Conservation (phyloP, 169 alveolate species). For the Amoebophrya sp. region DNA sequence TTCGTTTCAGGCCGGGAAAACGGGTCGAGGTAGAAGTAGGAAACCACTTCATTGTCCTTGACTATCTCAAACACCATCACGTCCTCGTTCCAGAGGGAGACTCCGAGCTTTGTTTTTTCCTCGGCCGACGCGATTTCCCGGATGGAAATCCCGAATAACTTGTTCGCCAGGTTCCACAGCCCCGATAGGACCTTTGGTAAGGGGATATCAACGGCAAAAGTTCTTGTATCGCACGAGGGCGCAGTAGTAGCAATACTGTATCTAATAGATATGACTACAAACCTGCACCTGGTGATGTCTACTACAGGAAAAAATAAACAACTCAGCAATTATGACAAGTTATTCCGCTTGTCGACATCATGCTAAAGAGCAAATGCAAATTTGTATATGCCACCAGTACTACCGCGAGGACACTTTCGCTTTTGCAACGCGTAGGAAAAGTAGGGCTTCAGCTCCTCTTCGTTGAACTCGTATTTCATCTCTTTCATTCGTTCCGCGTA, state of each 20-base stretch:
- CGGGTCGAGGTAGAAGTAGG: constrained; percentile 28
- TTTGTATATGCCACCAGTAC: too few relatives aligned
- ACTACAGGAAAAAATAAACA: too few relatives aligned
- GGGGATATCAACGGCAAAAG: neutral
- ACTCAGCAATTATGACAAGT: too few relatives aligned
- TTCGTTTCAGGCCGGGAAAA: constrained; percentile 2
- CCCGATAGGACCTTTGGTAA: neutral
- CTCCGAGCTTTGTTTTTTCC: neutral
- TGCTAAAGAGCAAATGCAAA: too few relatives aligned
- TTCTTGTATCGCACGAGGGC: neutral
- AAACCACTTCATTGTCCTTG: neutral
- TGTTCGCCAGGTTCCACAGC: neutral
- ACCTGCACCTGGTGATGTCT: too few relatives aligned
- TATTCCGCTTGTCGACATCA: too few relatives aligned
- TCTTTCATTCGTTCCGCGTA: constrained; percentile 13
- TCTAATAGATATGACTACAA: too few relatives aligned
- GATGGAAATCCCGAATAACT: neutral
- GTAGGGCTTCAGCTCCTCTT: neutral
- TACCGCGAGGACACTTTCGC: neutral
- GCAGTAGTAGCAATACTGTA: too few relatives aligned
- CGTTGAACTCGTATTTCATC: neutral
- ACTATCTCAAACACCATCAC: neutral
- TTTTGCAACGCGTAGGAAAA: neutral
- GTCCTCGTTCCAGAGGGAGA: neutral
- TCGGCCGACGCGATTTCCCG: neutral